A percentile compares a stretch with the other conserved stretches of the same genome.
Evolutionary conservation across 2,329 filamentous ascomycete species (phyloP).

Genomic region (Davidsoniella australis): DNA sequence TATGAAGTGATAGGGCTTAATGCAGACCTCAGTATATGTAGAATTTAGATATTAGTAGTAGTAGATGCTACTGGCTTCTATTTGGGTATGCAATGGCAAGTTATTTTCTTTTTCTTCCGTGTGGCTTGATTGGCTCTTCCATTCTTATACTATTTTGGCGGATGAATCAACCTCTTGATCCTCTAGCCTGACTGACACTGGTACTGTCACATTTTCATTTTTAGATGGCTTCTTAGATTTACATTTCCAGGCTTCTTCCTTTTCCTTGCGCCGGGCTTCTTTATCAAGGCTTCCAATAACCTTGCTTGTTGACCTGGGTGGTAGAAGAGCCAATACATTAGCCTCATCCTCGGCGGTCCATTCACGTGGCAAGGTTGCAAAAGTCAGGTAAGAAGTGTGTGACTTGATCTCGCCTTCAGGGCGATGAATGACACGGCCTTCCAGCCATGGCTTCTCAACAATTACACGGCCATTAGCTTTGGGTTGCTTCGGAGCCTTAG

Average conservation of each 20-base stretch:
- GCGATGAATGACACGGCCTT: constrained; percentile 63
- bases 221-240: constrained; percentile 31
- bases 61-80: too few relatives aligned
- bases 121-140: too few relatives aligned
- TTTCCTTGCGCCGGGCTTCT: constrained; percentile 37
- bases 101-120: too few relatives aligned
- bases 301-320: constrained; percentile 38
- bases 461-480: not conserved
- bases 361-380: constrained; percentile 71
- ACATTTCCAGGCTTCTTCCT: constrained; percentile 32
- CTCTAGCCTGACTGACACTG: too few relatives aligned
- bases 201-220: constrained; percentile 9
- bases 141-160: too few relatives aligned
- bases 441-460: constrained; percentile 44
- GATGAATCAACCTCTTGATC: too few relatives aligned
- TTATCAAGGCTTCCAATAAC: constrained; percentile 38
- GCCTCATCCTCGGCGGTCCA: constrained; percentile 76
- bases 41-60: too few relatives aligned
- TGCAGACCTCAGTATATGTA: too few relatives aligned
- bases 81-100: too few relatives aligned
- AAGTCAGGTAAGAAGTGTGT: constrained; percentile 93
- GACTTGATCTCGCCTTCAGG: constrained; percentile 83
- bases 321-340: constrained; percentile 39
- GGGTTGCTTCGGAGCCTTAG: constrained; percentile 5
- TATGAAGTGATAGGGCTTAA: too few relatives aligned